Percentiles rank a stretch among this genome's conserved stretches.
These are phyloP conservation scores for Fusarium irregulare DNA, from an alignment of 2,329 filamentous ascomycete genomes.

Conservation along the genomic window DNA sequence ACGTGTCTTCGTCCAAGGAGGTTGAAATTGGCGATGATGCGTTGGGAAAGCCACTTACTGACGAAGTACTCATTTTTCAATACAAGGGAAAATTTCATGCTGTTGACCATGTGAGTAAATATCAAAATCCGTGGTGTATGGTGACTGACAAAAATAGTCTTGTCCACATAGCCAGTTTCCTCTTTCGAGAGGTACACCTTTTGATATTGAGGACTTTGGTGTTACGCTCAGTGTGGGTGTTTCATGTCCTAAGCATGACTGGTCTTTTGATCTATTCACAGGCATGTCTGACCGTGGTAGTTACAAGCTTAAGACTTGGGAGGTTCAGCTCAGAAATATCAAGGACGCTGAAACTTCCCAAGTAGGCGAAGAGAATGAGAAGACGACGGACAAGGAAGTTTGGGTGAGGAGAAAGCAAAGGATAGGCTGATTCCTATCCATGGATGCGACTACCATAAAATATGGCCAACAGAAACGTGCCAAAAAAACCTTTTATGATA, in stretches of 20 bases:
- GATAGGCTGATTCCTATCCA: slow-evolving; percentile 45
- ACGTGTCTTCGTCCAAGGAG: slow-evolving; percentile 52
- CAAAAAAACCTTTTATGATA: no score
- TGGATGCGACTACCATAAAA: background rate
- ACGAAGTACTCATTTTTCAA: slow-evolving; percentile 74
- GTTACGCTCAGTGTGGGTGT: slow-evolving; percentile 70
- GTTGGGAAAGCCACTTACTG: slow-evolving; percentile 55
- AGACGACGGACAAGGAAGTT: slow-evolving; percentile 49
- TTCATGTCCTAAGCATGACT: slow-evolving; percentile 75
- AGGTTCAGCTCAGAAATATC: slow-evolving; percentile 64
- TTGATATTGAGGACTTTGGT: slow-evolving; percentile 80
- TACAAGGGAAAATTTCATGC: slow-evolving; percentile 74
- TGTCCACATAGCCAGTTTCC: slow-evolving; percentile 77
- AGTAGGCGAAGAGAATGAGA: background rate
- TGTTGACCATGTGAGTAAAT: slow-evolving; percentile 71
- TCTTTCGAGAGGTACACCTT: slow-evolving; percentile 69
- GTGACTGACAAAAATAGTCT: slow-evolving; percentile 51
- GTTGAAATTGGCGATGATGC: slow-evolving; percentile 52
- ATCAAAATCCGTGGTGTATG: accelerated
- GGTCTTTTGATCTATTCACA: slow-evolving; percentile 76
- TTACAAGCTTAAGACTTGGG: slow-evolving; percentile 73
- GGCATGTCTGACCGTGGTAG: slow-evolving; percentile 70
- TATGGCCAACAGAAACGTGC: no score
- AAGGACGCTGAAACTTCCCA: background rate
- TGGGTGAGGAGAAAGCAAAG: slow-evolving; percentile 59